Evolutionary conservation across 2,329 filamentous ascomycete species (phyloP).

Genomic region (Simplicillium sp.): DNA sequence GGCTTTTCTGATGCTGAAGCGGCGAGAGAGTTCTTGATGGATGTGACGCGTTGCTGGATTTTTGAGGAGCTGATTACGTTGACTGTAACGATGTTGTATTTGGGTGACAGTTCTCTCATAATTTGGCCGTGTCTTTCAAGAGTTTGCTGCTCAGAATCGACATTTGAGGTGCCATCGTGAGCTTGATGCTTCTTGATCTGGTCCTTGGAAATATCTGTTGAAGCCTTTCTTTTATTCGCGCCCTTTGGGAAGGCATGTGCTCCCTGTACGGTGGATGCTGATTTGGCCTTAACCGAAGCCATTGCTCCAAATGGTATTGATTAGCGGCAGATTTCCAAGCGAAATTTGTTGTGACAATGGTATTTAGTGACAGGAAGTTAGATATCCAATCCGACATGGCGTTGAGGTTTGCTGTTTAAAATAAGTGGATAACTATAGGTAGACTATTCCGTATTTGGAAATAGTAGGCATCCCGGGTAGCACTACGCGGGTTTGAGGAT

Average conservation of each 20-base stretch:
- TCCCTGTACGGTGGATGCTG: no score
- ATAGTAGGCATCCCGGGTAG: no score
- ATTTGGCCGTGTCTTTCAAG: slow-evolving; percentile 7
- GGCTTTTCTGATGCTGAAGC: slow-evolving; percentile 12
- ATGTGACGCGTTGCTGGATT: slow-evolving; percentile 44
- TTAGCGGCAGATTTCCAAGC: no score
- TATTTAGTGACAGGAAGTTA: no score
- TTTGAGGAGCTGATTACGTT: slow-evolving; percentile 51
- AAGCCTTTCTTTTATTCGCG: slow-evolving; percentile 13
- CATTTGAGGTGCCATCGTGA: not conserved
- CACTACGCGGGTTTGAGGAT: no score
- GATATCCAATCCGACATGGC: no score
- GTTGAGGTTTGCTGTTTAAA: no score
- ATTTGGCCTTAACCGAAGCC: no score
- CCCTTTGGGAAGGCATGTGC: not conserved
- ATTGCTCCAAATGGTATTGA: no score
- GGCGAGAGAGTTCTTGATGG: slow-evolving; percentile 29
- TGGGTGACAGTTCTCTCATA: slow-evolving; percentile 29
- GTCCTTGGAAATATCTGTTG: slow-evolving; percentile 3
- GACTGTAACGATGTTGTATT: slow-evolving; percentile 39
- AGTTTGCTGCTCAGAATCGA: slow-evolving; percentile 3
- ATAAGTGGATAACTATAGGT: no score
- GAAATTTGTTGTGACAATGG: no score
- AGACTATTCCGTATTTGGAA: no score
- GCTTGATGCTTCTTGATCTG: slow-evolving; percentile 5